Evolutionary conservation across 176 grass and related monocot genomes (phyloP), one percentile per base, ranked within the genome.

Genomic region (Saccharum officinarum): DNA sequence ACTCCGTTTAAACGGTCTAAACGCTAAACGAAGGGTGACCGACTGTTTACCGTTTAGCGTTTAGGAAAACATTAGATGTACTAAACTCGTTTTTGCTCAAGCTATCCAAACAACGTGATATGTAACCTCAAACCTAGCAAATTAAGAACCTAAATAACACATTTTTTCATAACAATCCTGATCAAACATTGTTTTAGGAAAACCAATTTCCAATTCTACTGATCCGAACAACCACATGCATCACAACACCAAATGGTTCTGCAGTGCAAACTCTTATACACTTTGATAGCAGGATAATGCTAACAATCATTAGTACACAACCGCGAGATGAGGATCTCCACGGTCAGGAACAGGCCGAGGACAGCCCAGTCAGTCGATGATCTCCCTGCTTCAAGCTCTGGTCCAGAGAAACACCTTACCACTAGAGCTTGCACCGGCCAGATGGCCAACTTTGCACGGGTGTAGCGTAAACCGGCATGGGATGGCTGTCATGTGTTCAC

Each of bases 341-440:
- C 9, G 33, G 28, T 52, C n/a, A 18, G 55, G 49, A 69, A 75
- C 44, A 57, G 9, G n/a, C 9, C 13, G 6, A 18, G 40, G 62
- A 16, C 62, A 72, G 14, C 34, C 34, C 26, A 25, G 18, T 28
- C 13, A 65, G 15, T 71, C 23, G 5, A 68, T 65, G 69, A 44
- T 34, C 42, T 36, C 8, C 23, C 67, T 66, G 25, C 62, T 31
- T 65, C 62, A 65, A 15, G 26, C 70, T 59, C 67, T 88, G 3
- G 86, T 86, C 88, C 88, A 93, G 31, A 90, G 75, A 38, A 86
- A 93, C 22, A 94, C 86, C 79, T 86, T 94, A 3, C 92, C 92
- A 7, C 77, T 42, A 0, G 86, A 84, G 39, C 86, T 91, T 23
- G 92, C 52, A 15, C 86, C 61, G 64, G 88, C 88, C 66, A 93